Evolutionary conservation across 352 stramenopile genomes (phyloP).

Genomic region (Pythium guiyangense): DNA sequence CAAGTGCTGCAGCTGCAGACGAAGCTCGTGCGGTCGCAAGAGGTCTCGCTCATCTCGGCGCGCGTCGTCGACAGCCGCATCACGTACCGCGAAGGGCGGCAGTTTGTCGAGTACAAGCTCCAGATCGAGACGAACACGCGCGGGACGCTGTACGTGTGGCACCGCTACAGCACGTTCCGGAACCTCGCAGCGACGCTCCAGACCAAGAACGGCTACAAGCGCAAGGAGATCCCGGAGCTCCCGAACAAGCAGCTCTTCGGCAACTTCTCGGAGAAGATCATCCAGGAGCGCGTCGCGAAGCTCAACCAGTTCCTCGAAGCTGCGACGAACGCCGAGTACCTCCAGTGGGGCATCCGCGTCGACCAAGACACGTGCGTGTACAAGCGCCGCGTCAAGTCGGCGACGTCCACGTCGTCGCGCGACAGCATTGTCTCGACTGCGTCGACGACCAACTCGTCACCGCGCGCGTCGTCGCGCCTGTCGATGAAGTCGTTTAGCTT

Average conservation of each 20-base stretch:
- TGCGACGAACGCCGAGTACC: constrained; percentile 67
- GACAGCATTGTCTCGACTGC: constrained; percentile 40
- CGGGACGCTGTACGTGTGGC: constrained; percentile 65
- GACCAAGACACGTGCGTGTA: constrained; percentile 74
- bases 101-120: constrained; percentile 77
- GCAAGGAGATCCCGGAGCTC: constrained; percentile 68
- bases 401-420: constrained; percentile 25
- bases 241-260: constrained; percentile 73
- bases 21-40: constrained; percentile 59
- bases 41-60: constrained; percentile 59
- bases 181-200: constrained; percentile 65
- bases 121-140: constrained; percentile 72
- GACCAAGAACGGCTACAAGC: constrained; percentile 74
- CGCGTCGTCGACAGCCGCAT: constrained; percentile 71
- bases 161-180: constrained; percentile 77
- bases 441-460: constrained; percentile 36
- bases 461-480: constrained; percentile 50
- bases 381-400: constrained; percentile 57
- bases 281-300: constrained; percentile 66
- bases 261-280: constrained; percentile 73
- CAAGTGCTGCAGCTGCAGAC: constrained; percentile 67
- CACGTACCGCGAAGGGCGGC: constrained; percentile 56
- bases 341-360: constrained; percentile 73
- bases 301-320: constrained; percentile 73
- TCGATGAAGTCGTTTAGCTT: constrained; percentile 76